Conservation (phyloP, 805 yeast species). For the Candida glaebosa region DNA sequence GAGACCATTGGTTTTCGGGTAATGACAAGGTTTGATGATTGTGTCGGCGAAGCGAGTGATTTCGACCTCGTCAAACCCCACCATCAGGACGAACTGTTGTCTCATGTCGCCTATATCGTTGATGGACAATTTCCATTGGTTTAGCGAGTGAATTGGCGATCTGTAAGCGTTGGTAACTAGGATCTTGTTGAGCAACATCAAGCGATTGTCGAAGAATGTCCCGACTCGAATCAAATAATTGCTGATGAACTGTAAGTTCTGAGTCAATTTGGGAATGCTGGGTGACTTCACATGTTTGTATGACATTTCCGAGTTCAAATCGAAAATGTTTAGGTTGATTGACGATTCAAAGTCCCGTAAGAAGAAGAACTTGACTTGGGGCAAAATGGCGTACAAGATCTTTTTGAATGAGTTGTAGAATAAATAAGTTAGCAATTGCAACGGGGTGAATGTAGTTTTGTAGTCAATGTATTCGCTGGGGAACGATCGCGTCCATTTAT, state of each 20-base stretch:
- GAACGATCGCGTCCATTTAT: constrained; percentile 31
- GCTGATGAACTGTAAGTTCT: constrained; percentile 19
- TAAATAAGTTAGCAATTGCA: constrained; percentile 30
- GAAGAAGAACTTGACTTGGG: constrained; percentile 39
- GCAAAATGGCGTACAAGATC: constrained; percentile 30
- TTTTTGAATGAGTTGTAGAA: constrained; percentile 32
- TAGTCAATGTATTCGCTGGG: constrained; percentile 28
- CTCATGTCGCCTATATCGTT: constrained; percentile 22
- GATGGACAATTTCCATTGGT: constrained; percentile 26
- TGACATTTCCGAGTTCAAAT: constrained; percentile 8
- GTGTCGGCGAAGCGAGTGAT: constrained; percentile 5
- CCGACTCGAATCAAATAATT: constrained; percentile 30
- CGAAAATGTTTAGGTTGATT: constrained; percentile 35
- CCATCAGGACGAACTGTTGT: constrained; percentile 16
- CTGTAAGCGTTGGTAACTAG: constrained; percentile 14
- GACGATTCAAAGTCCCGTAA: constrained; percentile 40
- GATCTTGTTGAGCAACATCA: constrained; percentile 25
- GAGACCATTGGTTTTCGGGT: constrained; percentile 8
- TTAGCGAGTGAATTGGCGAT: constrained; percentile 22
- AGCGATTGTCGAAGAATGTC: constrained; percentile 27
- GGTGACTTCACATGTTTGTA: background rate
- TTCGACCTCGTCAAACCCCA: constrained; percentile 20
- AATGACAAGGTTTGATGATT: constrained; percentile 11
- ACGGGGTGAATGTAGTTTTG: constrained; percentile 20
- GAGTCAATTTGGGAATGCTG: constrained; percentile 7